A percentile compares a stretch with the other conserved stretches of the same genome.
Evolutionary conservation across 345 rosid genomes (phyloP).

Genomic region (Eucalyptus globulus): DNA sequence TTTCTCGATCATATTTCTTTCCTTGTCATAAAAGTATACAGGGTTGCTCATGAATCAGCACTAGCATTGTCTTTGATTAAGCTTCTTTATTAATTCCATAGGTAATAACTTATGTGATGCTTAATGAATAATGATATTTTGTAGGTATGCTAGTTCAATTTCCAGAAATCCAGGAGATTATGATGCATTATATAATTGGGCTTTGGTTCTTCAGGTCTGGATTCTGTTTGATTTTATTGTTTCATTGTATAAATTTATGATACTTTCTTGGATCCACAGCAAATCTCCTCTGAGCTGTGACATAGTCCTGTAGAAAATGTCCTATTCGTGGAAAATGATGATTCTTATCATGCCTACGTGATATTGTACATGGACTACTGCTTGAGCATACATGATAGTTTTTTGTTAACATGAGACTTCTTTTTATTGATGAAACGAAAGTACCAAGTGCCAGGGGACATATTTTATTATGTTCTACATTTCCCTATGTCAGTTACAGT

Average conservation of each 20-base stretch:
- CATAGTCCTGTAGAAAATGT: neutral
- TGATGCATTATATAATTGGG: conserved; percentile 98
- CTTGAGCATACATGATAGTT: neutral
- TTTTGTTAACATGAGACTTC: neutral
- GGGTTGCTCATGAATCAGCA: neutral
- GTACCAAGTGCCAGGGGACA: neutral
- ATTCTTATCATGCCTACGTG: neutral
- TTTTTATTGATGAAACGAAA: neutral
- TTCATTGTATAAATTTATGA: neutral
- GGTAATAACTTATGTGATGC: neutral
- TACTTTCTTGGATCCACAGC: neutral
- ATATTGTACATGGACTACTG: neutral
- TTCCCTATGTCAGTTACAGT: neutral
- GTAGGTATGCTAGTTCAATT: conserved; percentile 85
- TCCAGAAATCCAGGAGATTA: conserved; percentile 90
- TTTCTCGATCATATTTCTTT: neutral
- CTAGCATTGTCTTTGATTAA: neutral
- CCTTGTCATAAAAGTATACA: neutral
- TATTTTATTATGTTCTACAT: neutral
- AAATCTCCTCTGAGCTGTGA: neutral
- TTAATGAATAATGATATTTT: neutral
- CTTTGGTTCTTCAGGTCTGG: conserved; percentile 94
- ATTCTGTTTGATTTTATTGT: neutral
- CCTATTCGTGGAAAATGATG: neutral
- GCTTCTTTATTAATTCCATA: neutral